Evolutionary conservation across 352 stramenopile species (phyloP).

Genomic region (Pythium apleroticum): DNA sequence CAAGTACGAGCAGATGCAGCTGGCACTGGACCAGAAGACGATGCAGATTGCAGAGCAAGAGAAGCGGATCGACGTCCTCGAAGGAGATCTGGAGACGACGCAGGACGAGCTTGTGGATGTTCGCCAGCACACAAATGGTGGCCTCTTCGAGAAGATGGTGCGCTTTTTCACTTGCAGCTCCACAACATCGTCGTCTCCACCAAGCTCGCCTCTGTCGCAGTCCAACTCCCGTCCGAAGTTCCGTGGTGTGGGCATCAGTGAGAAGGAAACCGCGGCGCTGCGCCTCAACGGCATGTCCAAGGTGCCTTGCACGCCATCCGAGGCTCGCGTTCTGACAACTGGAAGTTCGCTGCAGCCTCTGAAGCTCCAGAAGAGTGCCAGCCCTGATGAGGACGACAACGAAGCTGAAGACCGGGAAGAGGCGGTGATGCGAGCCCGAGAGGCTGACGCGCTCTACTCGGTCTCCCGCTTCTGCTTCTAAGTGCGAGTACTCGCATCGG

Average conservation of each 20-base stretch:
- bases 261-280: slow-evolving; percentile 34
- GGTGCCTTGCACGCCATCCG: slow-evolving; percentile 17
- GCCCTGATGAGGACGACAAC: slow-evolving; percentile 19
- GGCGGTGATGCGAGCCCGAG: slow-evolving; percentile 16
- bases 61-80: slow-evolving; percentile 55
- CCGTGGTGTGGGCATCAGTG: slow-evolving; percentile 1
- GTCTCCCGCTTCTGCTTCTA: slow-evolving; percentile 29
- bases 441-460: slow-evolving; percentile 25
- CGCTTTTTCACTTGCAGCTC: slow-evolving; percentile 86
- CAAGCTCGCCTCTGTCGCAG: slow-evolving; percentile 37
- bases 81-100: slow-evolving; percentile 51
- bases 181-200: slow-evolving; percentile 32
- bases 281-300: slow-evolving; percentile 35
- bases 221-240: slow-evolving; percentile 22
- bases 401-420: slow-evolving; percentile 20
- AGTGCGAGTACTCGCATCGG: not conserved
- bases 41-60: slow-evolving; percentile 59
- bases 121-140: slow-evolving; percentile 36
- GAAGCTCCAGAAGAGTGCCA: slow-evolving; percentile 19
- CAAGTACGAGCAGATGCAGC: slow-evolving; percentile 57
- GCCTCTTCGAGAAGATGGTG: slow-evolving; percentile 69
- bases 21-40: slow-evolving; percentile 51
- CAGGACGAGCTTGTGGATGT: slow-evolving; percentile 54
- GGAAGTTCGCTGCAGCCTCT: slow-evolving; percentile 19
- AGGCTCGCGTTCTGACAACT: slow-evolving; percentile 23